Evolutionary conservation across 2,329 filamentous ascomycete species (phyloP).

Genomic region (Colletotrichum acutatum): DNA sequence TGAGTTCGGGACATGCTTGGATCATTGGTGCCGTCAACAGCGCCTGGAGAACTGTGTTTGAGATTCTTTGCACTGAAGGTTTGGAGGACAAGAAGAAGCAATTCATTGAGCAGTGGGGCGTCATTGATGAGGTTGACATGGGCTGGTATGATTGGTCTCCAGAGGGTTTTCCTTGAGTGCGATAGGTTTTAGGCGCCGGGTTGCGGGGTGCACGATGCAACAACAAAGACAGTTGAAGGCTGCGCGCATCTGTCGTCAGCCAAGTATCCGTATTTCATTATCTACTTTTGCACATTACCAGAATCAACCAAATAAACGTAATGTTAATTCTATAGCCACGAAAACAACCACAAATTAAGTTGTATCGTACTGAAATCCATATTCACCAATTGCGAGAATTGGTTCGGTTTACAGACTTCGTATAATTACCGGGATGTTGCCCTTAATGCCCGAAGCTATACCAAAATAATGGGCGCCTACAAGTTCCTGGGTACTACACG

Average conservation of each 20-base stretch:
- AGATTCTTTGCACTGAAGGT: conserved; percentile 36
- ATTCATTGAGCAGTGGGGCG: conserved; percentile 36
- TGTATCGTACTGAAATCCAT: neutral
- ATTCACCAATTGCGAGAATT: neutral
- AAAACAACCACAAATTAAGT: neutral
- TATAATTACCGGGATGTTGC: too few relatives aligned
- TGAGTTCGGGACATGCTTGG: conserved; percentile 42
- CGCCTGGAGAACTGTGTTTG: conserved; percentile 39
- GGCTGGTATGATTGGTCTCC: conserved; percentile 39
- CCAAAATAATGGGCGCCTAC: neutral
- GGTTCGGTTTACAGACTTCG: too few relatives aligned
- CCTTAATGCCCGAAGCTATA: neutral
- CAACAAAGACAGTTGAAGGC: neutral
- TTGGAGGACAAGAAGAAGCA: conserved; percentile 37
- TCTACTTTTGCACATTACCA: neutral
- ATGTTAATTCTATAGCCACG: neutral
- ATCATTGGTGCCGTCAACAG: conserved; percentile 42
- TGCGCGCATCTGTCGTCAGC: neutral
- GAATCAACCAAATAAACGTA: neutral
- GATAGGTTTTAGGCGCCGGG: neutral
- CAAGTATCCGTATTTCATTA: neutral
- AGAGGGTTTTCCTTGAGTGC: conserved; percentile 1
- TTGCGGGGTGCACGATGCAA: neutral
- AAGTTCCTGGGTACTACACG: neutral
- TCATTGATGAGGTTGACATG: conserved; percentile 39